These are phyloP conservation scores for Talaromyces thailandensis DNA, from an alignment of 495 filamentous ascomycete species.

Conservation along the genomic window DNA sequence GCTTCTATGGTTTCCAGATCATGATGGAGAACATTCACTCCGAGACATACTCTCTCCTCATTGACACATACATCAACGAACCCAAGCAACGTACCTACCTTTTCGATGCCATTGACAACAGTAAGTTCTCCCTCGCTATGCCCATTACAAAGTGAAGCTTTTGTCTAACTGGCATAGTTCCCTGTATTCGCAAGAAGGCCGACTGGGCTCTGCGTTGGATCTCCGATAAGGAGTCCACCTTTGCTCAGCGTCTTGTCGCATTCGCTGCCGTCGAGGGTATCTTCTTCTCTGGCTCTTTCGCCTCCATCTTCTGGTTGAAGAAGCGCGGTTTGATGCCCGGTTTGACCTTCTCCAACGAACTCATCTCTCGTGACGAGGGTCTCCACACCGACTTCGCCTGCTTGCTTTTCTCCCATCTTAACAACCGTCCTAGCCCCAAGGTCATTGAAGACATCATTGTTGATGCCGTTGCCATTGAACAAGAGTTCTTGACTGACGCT, in stretches of 20 bases:
- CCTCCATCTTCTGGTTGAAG: constrained; percentile 99
- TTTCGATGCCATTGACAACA: constrained; percentile 98
- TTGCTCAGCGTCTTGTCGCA: constrained; percentile 89
- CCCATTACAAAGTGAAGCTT: neutral
- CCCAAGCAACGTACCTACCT: constrained; percentile 89
- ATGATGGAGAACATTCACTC: constrained; percentile 99
- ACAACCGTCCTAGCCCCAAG: constrained; percentile 76
- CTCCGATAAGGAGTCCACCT: constrained; percentile 81
- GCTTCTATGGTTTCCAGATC: constrained; percentile 99
- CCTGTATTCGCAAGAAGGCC: constrained; percentile 94
- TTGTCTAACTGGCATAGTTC: constrained; percentile 47
- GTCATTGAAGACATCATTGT: constrained; percentile 79
- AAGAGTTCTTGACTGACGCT: constrained; percentile 96
- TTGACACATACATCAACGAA: constrained; percentile 99
- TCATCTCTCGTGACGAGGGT: constrained; percentile 98
- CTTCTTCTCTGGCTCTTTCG: constrained; percentile 99
- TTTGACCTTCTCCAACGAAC: constrained; percentile 97
- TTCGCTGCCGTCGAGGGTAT: constrained; percentile 98
- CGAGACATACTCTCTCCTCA: constrained; percentile 97
- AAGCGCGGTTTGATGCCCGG: constrained; percentile 99
- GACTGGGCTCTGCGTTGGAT: constrained; percentile 98
- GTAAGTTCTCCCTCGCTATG: constrained; percentile 34
- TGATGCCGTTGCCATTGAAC: constrained; percentile 89
- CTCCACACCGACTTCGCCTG: constrained; percentile 99
- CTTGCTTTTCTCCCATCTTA: constrained; percentile 89